These are phyloP conservation scores for Begonia peltatifolia DNA, from an alignment of 306 rosid genomes.

Conservation along the genomic window DNA sequence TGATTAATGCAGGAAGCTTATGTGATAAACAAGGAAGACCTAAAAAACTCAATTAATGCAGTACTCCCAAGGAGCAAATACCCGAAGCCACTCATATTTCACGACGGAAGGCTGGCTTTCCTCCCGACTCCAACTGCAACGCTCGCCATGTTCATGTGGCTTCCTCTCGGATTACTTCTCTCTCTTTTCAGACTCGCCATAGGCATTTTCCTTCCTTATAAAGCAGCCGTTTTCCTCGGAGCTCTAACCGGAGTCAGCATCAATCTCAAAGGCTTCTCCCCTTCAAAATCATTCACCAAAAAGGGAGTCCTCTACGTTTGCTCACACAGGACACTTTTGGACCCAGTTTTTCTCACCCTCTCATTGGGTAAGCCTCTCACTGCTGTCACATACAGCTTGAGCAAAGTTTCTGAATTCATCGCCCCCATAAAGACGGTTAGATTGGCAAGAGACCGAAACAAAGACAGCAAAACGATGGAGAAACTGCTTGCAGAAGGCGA, in stretches of 20 bases:
- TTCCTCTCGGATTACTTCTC: constrained; percentile 49
- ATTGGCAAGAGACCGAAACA: constrained; percentile 48
- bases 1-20: constrained; percentile 46
- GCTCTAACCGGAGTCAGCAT: constrained; percentile 33
- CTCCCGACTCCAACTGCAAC: constrained; percentile 73
- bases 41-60: constrained; percentile 9
- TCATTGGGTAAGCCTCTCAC: constrained; percentile 37
- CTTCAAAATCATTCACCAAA: constrained; percentile 8
- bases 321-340: constrained; percentile 58
- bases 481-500: constrained; percentile 47
- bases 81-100: constrained; percentile 75
- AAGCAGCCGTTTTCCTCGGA: constrained; percentile 20
- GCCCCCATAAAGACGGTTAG: constrained; percentile 52
- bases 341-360: constrained; percentile 57
- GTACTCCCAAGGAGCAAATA: constrained; percentile 37
- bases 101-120: constrained; percentile 87
- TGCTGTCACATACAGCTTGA: constrained; percentile 65
- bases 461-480: constrained; percentile 63
- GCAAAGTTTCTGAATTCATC: constrained; percentile 49
- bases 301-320: constrained; percentile 65
- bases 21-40: constrained; percentile 45
- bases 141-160: constrained; percentile 60
- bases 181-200: constrained; percentile 52
- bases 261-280: constrained; percentile 13
- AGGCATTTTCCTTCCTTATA: constrained; percentile 51